Evolutionary conservation across 169 alveolate species (phyloP).

Genomic region (Cryptosporidium sp.): DNA sequence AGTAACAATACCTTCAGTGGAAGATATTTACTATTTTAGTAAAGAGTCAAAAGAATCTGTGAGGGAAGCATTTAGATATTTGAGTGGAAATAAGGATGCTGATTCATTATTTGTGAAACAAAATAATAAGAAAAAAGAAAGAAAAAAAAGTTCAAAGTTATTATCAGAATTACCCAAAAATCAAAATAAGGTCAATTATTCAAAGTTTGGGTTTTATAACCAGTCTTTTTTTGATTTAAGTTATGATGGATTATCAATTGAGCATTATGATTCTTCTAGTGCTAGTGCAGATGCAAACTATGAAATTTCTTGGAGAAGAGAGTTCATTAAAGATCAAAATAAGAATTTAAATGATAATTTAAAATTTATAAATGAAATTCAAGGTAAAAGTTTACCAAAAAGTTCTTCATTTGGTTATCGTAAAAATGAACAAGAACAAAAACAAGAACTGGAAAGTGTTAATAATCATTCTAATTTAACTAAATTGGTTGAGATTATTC

Average conservation of each 20-base stretch:
- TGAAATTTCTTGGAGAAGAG: neutral
- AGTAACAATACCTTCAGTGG: conserved; percentile 41
- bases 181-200: too few species aligned
- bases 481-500: neutral
- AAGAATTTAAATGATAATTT: too few species aligned
- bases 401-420: neutral
- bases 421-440: too few species aligned
- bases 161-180: neutral
- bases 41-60: conserved; percentile 56
- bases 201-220: neutral
- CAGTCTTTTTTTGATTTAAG: neutral
- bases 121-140: neutral
- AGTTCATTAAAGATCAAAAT: too few species aligned
- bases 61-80: conserved; percentile 40
- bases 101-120: neutral
- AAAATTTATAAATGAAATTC: neutral
- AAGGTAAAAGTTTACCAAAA: too few species aligned
- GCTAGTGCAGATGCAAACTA: neutral
- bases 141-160: neutral
- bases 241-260: neutral
- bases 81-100: conserved; percentile 1
- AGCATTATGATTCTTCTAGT: neutral
- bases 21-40: conserved; percentile 43
- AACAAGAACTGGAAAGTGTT: neutral
- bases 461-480: neutral